Conservation (phyloP, 1,284 basidiomycete species). For the Melampsora larici-populina region DNA sequence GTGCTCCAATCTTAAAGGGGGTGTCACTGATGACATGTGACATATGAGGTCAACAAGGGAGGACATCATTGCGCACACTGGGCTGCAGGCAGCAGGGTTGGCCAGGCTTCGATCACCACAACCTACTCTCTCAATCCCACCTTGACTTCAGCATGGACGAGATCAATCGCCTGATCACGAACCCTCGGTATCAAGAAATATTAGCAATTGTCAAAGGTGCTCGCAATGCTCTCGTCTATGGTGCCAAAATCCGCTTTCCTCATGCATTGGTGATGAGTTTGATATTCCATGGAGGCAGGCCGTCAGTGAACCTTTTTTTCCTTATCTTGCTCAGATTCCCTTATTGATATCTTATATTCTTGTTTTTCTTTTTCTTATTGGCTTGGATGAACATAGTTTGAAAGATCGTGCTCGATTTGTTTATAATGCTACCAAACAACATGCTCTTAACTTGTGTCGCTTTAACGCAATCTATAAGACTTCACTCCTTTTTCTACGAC, state of each 20-base stretch:
- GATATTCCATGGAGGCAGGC: constrained; percentile 63
- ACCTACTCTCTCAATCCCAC: no score
- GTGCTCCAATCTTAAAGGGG: no score
- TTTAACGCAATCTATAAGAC: constrained; percentile 94
- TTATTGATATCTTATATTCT: constrained; percentile 29
- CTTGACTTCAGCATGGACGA: constrained; percentile 17
- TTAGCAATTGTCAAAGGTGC: constrained; percentile 90
- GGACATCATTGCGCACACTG: no score
- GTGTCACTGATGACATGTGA: no score
- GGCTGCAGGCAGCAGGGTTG: no score
- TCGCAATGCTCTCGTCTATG: constrained; percentile 83
- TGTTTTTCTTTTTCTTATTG: constrained; percentile 1
- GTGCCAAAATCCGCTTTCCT: constrained; percentile 87
- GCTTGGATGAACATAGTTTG: constrained; percentile 60
- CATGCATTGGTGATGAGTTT: constrained; percentile 99
- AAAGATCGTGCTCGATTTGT: constrained; percentile 66
- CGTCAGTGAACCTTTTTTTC: constrained; percentile 8
- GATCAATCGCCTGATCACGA: constrained; percentile 49
- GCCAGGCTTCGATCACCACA: no score
- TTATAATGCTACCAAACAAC: constrained; percentile 80
- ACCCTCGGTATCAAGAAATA: constrained; percentile 79
- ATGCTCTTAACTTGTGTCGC: constrained; percentile 82
- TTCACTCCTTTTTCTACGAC: constrained; percentile 74
- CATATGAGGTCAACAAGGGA: no score
- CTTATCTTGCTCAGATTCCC: constrained; percentile 5